phyloP scores from a whole-genome alignment of 140 eudicot genomes.

The Eryngium alpinum region DNA sequence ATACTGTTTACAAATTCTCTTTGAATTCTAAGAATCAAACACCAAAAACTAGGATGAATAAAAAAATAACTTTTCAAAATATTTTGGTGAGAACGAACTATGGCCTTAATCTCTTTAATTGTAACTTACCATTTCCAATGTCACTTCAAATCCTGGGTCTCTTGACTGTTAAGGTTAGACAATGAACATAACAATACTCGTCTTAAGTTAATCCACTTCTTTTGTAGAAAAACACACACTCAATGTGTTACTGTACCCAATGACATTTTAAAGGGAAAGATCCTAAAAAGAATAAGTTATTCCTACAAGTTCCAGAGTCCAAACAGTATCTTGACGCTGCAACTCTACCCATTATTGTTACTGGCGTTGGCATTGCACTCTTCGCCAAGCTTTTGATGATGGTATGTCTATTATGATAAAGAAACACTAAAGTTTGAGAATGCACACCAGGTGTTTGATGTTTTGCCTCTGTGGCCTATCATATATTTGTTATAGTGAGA shows the following conservation, averaged over 20 bases:
- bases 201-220: slow-evolving; percentile 12
- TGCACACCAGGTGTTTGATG: not conserved
- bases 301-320: slow-evolving; percentile 79
- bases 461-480: not conserved
- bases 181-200: not conserved
- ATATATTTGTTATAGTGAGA: not conserved
- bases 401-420: slow-evolving; percentile 27
- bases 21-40: too few species aligned
- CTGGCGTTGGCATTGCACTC: slow-evolving; percentile 70
- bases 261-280: slow-evolving; percentile 58
- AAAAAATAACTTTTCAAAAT: too few species aligned
- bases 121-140: too few species aligned
- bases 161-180: too few species aligned
- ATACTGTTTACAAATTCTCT: too few species aligned
- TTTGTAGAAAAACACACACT: slow-evolving; percentile 44
- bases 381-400: slow-evolving; percentile 82
- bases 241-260: slow-evolving; percentile 50
- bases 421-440: not conserved
- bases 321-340: slow-evolving; percentile 69
- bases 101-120: too few species aligned
- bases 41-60: too few species aligned
- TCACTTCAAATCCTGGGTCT: too few species aligned
- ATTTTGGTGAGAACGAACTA: too few species aligned
- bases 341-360: slow-evolving; percentile 67
- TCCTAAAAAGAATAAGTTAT: slow-evolving; percentile 48